A percentile compares a stretch with the other conserved stretches of the same genome.
phyloP scores from a whole-genome alignment of 352 stramenopile species.

The Phytophthora fragariaefolia region DNA sequence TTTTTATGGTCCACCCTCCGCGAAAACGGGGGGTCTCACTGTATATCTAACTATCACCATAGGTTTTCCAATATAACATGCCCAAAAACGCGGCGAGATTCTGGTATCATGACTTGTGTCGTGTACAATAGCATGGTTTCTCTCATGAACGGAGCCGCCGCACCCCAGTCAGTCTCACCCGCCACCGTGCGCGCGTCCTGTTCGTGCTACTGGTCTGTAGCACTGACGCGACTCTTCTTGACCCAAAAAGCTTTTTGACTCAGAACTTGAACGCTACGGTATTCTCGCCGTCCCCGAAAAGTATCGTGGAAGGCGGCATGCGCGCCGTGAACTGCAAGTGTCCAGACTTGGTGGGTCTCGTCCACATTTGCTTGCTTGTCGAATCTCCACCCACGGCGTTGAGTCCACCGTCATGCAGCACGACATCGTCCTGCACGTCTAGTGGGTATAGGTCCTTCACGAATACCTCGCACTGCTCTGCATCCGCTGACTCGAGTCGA shows the following conservation, averaged over 20 bases:
- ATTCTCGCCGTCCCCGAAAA: constrained; percentile 21
- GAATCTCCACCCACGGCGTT: not conserved
- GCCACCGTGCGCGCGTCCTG: constrained; percentile 20
- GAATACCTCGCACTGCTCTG: constrained; percentile 3
- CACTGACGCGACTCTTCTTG: constrained; percentile 15
- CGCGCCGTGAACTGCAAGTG: constrained; percentile 10
- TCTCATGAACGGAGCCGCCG: not conserved
- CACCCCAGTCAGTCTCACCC: constrained; percentile 22
- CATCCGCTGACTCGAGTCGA: constrained; percentile 8
- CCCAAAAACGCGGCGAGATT: too few species aligned
- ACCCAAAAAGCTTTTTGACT: constrained; percentile 7
- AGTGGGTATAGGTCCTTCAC: constrained; percentile 1
- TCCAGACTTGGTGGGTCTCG: not conserved
- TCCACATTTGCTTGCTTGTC: constrained; percentile 8
- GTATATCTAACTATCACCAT: too few species aligned
- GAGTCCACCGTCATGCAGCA: constrained; percentile 9
- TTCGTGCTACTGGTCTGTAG: constrained; percentile 27
- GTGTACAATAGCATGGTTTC: constrained; percentile 23
- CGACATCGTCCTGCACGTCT: constrained; percentile 2
- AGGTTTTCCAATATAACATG: too few species aligned
- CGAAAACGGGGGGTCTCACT: too few species aligned
- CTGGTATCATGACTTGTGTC: too few species aligned
- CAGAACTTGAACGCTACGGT: constrained; percentile 29
- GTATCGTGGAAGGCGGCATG: too few species aligned
- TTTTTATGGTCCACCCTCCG: too few species aligned